Conservation (phyloP, 495 filamentous ascomycete genomes). For the Neurospora africana region DNA sequence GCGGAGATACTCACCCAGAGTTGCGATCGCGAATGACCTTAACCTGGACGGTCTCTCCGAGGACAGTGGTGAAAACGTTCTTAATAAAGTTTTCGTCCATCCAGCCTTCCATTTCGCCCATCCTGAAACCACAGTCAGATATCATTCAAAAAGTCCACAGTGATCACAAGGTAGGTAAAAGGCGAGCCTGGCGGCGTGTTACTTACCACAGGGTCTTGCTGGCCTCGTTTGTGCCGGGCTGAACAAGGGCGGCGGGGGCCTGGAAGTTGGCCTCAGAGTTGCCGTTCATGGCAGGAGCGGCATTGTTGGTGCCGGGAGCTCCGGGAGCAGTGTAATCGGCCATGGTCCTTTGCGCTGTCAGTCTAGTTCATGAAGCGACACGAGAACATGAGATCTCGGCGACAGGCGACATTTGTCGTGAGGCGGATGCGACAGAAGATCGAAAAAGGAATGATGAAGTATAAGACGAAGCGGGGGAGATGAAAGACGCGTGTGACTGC, state of each 20-base stretch:
- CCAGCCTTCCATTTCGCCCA: constrained; percentile 98
- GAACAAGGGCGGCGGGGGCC: constrained; percentile 3
- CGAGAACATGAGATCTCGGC: not conserved
- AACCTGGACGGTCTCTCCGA: constrained; percentile 90
- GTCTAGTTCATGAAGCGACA: not conserved
- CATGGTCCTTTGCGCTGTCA: constrained; percentile 10
- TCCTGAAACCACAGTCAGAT: constrained; percentile 50
- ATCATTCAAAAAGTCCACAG: not conserved
- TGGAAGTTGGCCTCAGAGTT: constrained; percentile 11
- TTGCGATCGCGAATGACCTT: constrained; percentile 99
- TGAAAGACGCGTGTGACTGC: not conserved
- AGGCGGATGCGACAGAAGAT: not conserved
- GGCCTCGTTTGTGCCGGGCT: constrained; percentile 14
- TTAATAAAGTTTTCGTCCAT: constrained; percentile 99
- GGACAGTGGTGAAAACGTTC: constrained; percentile 71
- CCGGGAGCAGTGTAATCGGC: constrained; percentile 17
- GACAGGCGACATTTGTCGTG: not conserved
- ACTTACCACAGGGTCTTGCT: constrained; percentile 37
- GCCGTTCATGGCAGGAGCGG: constrained; percentile 22
- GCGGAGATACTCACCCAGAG: constrained; percentile 67
- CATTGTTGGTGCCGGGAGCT: constrained; percentile 13
- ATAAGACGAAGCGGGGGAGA: not conserved
- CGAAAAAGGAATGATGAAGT: not conserved
- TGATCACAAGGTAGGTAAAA: not conserved
- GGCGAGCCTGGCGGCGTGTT: not conserved